phyloP scores from a whole-genome alignment of 805 yeast genomes.

The Kodamaea lidongshanica region DNA sequence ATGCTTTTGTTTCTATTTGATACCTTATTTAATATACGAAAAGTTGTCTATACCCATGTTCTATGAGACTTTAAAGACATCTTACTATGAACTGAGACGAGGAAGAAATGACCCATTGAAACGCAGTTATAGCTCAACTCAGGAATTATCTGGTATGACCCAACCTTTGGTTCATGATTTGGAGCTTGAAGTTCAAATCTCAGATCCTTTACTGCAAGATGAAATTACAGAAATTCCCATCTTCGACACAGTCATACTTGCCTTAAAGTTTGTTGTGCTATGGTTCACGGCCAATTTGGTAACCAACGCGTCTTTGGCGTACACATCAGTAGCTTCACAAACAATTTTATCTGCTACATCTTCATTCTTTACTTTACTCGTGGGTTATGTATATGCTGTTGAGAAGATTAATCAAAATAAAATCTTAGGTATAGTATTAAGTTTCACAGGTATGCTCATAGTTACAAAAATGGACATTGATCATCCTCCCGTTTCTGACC shows the following conservation, averaged over 20 bases:
- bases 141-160: constrained; percentile 12
- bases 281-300: constrained; percentile 91
- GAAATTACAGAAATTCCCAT: constrained; percentile 25
- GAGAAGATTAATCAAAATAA: constrained; percentile 65
- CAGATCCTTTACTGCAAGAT: constrained; percentile 1
- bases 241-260: constrained; percentile 63
- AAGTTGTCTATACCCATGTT: constrained; percentile 19
- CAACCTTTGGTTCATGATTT: no score
- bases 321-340: constrained; percentile 90
- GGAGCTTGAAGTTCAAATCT: not conserved
- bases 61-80: constrained; percentile 16
- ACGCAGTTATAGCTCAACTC: constrained; percentile 19
- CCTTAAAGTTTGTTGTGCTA: constrained; percentile 75
- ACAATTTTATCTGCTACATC: constrained; percentile 90
- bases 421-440: constrained; percentile 60
- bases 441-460: constrained; percentile 72
- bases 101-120: constrained; percentile 22
- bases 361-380: constrained; percentile 81
- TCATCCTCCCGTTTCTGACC: constrained; percentile 21
- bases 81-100: constrained; percentile 17
- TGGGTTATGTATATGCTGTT: constrained; percentile 68
- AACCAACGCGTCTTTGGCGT: constrained; percentile 80
- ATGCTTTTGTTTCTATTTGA: constrained; percentile 69
- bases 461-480: constrained; percentile 66
- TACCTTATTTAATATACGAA: constrained; percentile 46